These are phyloP conservation scores for Zizania palustris DNA, from an alignment of 202 grass and related monocot genomes.

Conservation along the genomic window DNA sequence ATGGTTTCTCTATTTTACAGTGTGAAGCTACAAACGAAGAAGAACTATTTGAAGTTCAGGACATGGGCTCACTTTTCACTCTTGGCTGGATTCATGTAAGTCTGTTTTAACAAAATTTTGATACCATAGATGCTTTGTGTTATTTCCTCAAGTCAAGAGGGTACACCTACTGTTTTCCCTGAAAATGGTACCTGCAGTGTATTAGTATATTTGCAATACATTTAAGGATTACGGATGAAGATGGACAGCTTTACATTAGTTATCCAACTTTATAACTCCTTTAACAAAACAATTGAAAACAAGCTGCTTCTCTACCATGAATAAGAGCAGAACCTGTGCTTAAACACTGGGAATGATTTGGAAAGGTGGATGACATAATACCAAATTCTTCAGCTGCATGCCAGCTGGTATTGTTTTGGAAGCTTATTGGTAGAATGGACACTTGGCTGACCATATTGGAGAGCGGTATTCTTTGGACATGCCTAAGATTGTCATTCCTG, in stretches of 20 bases:
- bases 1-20: conserved; percentile 47
- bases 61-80: conserved; percentile 86
- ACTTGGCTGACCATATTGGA: not conserved
- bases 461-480: not conserved
- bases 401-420: conserved; percentile 13
- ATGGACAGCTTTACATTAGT: conserved; percentile 25
- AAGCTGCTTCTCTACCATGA: conserved; percentile 8
- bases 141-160: conserved; percentile 37
- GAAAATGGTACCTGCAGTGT: not conserved
- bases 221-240: not conserved
- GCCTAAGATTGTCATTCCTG: conserved; percentile 1
- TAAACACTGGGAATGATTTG: conserved; percentile 2
- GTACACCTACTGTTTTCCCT: conserved; percentile 9
- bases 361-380: conserved; percentile 25
- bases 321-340: conserved; percentile 13
- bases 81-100: conserved; percentile 99
- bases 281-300: conserved; percentile 14
- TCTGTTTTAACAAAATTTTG: conserved; percentile 40
- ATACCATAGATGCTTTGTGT: conserved; percentile 18
- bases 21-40: conserved; percentile 99
- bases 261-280: conserved; percentile 2
- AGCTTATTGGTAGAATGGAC: not conserved
- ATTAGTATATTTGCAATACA: not conserved
- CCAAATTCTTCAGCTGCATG: conserved; percentile 18
- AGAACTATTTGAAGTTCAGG: conserved; percentile 99